Percentiles rank a stretch among this genome's conserved stretches.
Conservation (phyloP, 495 filamentous ascomycete genomes). For the Trypethelium eluteriae region DNA sequence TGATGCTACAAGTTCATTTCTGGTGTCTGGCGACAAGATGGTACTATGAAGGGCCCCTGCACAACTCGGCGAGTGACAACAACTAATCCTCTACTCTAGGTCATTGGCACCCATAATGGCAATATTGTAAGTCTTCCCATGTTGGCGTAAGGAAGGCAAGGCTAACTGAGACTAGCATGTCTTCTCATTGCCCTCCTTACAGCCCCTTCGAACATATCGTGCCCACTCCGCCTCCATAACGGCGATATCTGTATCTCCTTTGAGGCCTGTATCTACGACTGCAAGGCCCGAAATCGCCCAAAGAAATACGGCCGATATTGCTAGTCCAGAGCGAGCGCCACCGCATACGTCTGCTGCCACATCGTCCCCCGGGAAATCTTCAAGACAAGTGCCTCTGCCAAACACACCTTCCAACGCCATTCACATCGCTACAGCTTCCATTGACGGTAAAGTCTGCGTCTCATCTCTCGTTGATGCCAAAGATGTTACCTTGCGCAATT, state of each 20-base stretch:
- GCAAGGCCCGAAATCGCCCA: slow-evolving; percentile 45
- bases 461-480: slow-evolving; percentile 67
- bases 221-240: slow-evolving; percentile 89
- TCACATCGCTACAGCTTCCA: slow-evolving; percentile 85
- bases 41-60: slow-evolving; percentile 40
- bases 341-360: slow-evolving; percentile 37
- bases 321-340: not conserved
- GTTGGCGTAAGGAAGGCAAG: slow-evolving; percentile 18
- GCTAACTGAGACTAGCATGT: slow-evolving; percentile 57
- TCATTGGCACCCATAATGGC: slow-evolving; percentile 92
- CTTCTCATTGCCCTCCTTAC: slow-evolving; percentile 69
- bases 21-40: slow-evolving; percentile 94
- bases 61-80: not conserved
- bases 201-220: slow-evolving; percentile 72
- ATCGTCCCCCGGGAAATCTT: slow-evolving; percentile 24
- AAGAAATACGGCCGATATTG: not conserved
- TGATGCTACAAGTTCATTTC: slow-evolving; percentile 83
- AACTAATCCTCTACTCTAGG: slow-evolving; percentile 43
- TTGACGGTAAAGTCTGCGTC: slow-evolving; percentile 91
- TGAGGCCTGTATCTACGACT: slow-evolving; percentile 62
- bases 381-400: slow-evolving; percentile 40
- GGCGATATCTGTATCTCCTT: slow-evolving; percentile 82
- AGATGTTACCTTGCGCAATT: slow-evolving; percentile 85
- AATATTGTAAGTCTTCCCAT: slow-evolving; percentile 69
- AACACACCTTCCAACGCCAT: slow-evolving; percentile 75